Evolutionary conservation across 2,329 filamentous ascomycete species (phyloP), one percentile per base, ranked within the genome.

Genomic region (Fusarium verrucosum): DNA sequence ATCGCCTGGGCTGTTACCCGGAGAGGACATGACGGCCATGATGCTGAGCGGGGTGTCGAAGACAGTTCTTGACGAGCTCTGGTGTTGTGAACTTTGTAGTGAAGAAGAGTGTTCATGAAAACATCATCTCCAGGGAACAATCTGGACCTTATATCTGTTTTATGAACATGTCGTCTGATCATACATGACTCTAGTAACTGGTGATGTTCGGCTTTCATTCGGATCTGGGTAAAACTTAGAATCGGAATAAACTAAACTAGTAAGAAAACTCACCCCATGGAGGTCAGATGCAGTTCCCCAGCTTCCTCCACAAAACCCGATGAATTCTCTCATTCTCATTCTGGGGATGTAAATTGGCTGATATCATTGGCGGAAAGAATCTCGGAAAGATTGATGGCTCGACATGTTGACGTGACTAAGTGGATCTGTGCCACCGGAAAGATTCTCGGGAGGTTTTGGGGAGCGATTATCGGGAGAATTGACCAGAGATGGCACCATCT

Each of bases 201-300:
- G 22, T 50, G 36, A 50, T 25, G 22, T 5, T 37, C 19, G 32
- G 25, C 30, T 8, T 28, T 40, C 30, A 5, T 28, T 40, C 32
- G 14, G 23, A 38, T 53, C 33, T n/a, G 35, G 20, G 33, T 25
- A n/a, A 38, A 35, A 53, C 3, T 37, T 30, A 26, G n/a, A 17
- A 20, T 8, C 37, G n/a, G n/a, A n/a, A n/a, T 23, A 16, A 26
- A 44, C 32, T 44, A 33, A 30, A 33, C 16, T 25, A 50, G 16
- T 14, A 25, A 10, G 20, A 11, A 25, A 36, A 8, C 23, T 61
- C 55, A 60, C 55, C 58, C 58, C 47, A 61, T 47, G 58, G 58
- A 61, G 58, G 26, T 61, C 47, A 61, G 40, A 35, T 45, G 55
- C 32, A 30, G 10, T 43, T 58, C 47, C 58, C 56, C 58, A 25